These are phyloP conservation scores for Chaetothyriales sp. DNA, from an alignment of 2,329 filamentous ascomycete genomes.

Conservation along the genomic window DNA sequence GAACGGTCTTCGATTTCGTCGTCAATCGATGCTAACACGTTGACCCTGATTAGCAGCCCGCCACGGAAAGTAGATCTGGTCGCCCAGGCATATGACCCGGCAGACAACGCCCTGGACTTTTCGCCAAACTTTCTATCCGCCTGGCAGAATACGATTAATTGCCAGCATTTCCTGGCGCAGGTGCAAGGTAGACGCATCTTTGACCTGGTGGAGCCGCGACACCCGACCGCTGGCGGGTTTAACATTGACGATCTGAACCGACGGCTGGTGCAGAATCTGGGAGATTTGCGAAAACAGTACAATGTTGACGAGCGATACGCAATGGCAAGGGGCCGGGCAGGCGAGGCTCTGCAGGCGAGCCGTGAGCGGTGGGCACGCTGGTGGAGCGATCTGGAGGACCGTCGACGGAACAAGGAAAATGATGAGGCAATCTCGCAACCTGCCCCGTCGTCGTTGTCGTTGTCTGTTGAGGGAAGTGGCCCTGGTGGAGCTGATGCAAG, in stretches of 20 bases:
- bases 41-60: background rate
- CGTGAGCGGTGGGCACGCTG: slow-evolving; percentile 76
- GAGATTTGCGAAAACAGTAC: slow-evolving; percentile 45
- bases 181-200: slow-evolving; percentile 66
- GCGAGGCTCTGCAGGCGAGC: slow-evolving; percentile 73
- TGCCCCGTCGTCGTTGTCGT: slow-evolving; percentile 1
- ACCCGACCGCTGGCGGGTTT: slow-evolving; percentile 83
- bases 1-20: background rate
- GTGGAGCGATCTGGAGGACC: slow-evolving; percentile 76
- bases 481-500: background rate
- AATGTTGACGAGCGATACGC: slow-evolving; percentile 84
- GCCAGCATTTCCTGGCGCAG: slow-evolving; percentile 66
- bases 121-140: slow-evolving; percentile 69
- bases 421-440: slow-evolving; percentile 28
- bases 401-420: slow-evolving; percentile 52
- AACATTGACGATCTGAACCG: slow-evolving; percentile 91
- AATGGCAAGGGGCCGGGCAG: slow-evolving; percentile 66
- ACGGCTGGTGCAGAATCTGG: slow-evolving; percentile 76
- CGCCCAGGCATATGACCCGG: slow-evolving; percentile 23
- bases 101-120: slow-evolving; percentile 72
- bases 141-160: slow-evolving; percentile 82
- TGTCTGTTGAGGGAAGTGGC: background rate
- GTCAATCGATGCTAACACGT: background rate
- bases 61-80: background rate
- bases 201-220: slow-evolving; percentile 80